Evolutionary conservation across 1,284 basidiomycete genomes (phyloP).

Genomic region (Pisolithus thermaeus): DNA sequence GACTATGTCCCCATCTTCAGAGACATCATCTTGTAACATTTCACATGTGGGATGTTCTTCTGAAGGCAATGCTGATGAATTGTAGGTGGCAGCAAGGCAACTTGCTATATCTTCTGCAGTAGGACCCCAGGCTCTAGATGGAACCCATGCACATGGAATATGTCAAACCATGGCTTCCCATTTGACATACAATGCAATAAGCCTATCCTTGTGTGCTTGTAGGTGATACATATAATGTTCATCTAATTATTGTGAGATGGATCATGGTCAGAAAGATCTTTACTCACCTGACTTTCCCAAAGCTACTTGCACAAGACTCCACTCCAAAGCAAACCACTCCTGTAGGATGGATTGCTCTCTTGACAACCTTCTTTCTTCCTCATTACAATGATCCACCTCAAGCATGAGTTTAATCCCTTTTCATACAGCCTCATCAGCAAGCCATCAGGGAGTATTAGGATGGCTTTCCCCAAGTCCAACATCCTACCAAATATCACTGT

Average conservation of each 20-base stretch:
- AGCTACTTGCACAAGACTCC: not conserved
- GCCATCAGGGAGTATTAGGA: no score
- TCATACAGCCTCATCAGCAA: no score
- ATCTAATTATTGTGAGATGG: not conserved
- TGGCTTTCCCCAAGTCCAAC: conserved; percentile 7
- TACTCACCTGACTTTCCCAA: not conserved
- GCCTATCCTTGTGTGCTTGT: not conserved
- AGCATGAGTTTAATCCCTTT: no score
- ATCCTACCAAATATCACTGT: conserved; percentile 28
- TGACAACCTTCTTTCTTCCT: no score
- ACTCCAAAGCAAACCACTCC: no score
- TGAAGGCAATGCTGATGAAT: not conserved
- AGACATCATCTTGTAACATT: not conserved
- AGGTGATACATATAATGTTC: not conserved
- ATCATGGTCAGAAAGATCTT: not conserved
- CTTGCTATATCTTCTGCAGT: not conserved
- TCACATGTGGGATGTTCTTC: not conserved
- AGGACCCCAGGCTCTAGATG: not conserved
- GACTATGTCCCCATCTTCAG: not conserved
- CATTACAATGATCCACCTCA: no score
- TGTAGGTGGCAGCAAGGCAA: not conserved
- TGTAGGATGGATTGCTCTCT: no score
- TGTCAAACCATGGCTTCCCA: not conserved
- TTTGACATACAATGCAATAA: not conserved
- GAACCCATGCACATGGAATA: not conserved